Evolutionary conservation across 495 filamentous ascomycete species (phyloP), one percentile per base, ranked within the genome.

Genomic region (Xylaria flabelliformis): DNA sequence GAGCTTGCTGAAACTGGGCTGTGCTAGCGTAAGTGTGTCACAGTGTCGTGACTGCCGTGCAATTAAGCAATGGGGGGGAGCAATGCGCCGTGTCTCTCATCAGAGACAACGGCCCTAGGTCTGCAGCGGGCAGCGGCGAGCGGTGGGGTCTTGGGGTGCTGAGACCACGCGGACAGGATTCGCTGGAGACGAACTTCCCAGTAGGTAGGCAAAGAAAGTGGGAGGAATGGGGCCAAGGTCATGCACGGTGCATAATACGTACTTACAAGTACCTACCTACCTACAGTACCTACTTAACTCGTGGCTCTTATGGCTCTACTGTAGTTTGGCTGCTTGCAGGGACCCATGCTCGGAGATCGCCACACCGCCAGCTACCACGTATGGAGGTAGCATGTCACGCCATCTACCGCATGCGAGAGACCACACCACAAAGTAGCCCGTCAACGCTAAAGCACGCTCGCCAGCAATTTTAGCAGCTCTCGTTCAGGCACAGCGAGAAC

Each of bases 301-400:
- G 2, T 29, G 26, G 26, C 26, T 29, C 26, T 29, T 29, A 36
- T 62, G 56, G 36, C 41, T 39, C 26, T 44, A n/a, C n/a, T n/a
- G n/a, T n/a, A 21, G 44, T 46, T 12, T 6, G 51, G 53, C 66
- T 74, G 29, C 62, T 19, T 69, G 51, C 73, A 75, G 56, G 56
- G 70, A 48, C 13, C 8, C 4, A 39, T 65, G 69, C 58, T 21
- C 73, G 19, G 59, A 64, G 76, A 79, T 77, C 76, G 76, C 73
- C 74, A 79, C 77, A 79, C 77, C 77, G 77, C 77, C 74, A 70
- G 74, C 64, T 77, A 79, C 77, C 55, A 76, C 3, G 8, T 19
- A 3, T 3, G 19, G 17, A 53, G 41, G 77, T 79, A 79, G 65
- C 74, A 67, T 58, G 13, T 48, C 48, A 46, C 36, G 73, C 72